These are phyloP conservation scores for Teunomyces panamensis DNA, from an alignment of 805 yeast genomes.

Conservation along the genomic window DNA sequence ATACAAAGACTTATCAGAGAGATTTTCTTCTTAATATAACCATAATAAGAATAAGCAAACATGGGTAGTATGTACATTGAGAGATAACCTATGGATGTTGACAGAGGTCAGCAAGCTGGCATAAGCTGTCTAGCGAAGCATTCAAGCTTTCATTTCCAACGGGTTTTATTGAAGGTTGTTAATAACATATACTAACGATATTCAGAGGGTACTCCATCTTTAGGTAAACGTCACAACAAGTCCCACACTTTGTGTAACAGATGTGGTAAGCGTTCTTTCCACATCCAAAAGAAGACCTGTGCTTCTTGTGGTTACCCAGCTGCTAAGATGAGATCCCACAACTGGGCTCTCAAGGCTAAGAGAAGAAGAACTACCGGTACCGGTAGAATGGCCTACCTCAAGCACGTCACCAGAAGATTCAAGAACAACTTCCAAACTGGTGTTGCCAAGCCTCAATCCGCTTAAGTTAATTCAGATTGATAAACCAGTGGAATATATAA, in stretches of 20 bases:
- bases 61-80: slow-evolving; percentile 65
- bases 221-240: slow-evolving; percentile 99
- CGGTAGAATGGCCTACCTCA: slow-evolving; percentile 98
- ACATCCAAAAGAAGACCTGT: slow-evolving; percentile 98
- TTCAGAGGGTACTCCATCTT: slow-evolving; percentile 97
- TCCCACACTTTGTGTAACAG: slow-evolving; percentile 98
- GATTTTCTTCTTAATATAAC: slow-evolving; percentile 13
- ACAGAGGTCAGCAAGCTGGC: slow-evolving; percentile 2
- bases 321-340: slow-evolving; percentile 96
- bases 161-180: not conserved
- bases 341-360: slow-evolving; percentile 99
- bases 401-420: slow-evolving; percentile 96
- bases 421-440: slow-evolving; percentile 98
- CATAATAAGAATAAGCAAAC: slow-evolving; percentile 42
- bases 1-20: slow-evolving; percentile 14
- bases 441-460: slow-evolving; percentile 64
- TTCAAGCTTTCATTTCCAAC: not conserved
- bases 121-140: not conserved
- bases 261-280: slow-evolving; percentile 99
- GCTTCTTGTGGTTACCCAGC: slow-evolving; percentile 99
- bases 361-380: slow-evolving; percentile 99
- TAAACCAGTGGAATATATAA: slow-evolving; percentile 5
- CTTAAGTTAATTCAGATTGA: slow-evolving; percentile 37
- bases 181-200: slow-evolving; percentile 20
- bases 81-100: not conserved